Evolutionary conservation across 1,284 basidiomycete species (phyloP).

Genomic region (Waitea zeae): DNA sequence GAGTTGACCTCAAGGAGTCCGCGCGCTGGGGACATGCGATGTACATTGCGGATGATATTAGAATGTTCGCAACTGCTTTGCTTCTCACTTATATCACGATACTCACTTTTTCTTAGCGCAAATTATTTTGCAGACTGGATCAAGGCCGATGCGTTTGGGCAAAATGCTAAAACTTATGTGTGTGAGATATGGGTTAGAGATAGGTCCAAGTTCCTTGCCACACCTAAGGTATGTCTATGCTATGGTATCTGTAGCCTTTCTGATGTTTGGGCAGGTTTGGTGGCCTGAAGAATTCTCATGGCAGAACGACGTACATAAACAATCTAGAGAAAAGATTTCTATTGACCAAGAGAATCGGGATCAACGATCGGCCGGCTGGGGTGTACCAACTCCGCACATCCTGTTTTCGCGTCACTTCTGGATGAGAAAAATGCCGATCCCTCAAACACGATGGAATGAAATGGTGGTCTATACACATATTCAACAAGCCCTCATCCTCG

Average conservation of each 20-base stretch:
- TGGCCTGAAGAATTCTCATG: slow-evolving; percentile 2
- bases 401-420: slow-evolving; percentile 7
- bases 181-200: slow-evolving; percentile 4
- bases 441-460: slow-evolving; percentile 6
- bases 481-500: slow-evolving; percentile 5
- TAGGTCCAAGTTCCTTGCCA: slow-evolving; percentile 1
- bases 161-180: slow-evolving; percentile 1
- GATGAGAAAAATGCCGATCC: slow-evolving; percentile 4
- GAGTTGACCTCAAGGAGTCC: slow-evolving; percentile 4
- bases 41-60: slow-evolving; percentile 4
- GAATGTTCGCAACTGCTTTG: slow-evolving; percentile 1
- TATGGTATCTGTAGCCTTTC: neutral
- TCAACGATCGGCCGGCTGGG: slow-evolving; percentile 4
- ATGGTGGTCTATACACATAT: slow-evolving; percentile 7
- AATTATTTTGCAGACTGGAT: slow-evolving; percentile 4
- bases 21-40: slow-evolving; percentile 5
- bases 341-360: slow-evolving; percentile 7
- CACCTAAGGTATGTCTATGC: neutral
- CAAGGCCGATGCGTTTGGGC: slow-evolving; percentile 1
- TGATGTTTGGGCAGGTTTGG: slow-evolving; percentile 2
- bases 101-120: slow-evolving; percentile 1
- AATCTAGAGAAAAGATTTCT: neutral
- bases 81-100: neutral
- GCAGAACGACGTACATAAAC: neutral
- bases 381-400: slow-evolving; percentile 7